Evolutionary conservation across 2,329 filamentous ascomycete genomes (phyloP).

Genomic region (Xylaria arbuscula): DNA sequence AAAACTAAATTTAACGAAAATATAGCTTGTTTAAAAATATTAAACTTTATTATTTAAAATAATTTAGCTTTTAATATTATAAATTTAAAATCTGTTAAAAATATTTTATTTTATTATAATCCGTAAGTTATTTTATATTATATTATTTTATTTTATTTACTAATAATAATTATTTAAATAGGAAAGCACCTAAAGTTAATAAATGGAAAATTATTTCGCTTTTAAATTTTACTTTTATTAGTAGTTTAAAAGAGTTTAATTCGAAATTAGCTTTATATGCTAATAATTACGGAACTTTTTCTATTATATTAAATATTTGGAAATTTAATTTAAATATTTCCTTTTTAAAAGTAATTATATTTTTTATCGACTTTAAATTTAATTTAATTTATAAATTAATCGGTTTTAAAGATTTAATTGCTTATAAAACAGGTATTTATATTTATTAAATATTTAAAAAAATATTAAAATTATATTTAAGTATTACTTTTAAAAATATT

Average conservation of each 20-base stretch:
- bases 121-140: not conserved
- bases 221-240: not conserved
- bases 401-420: too few relatives aligned
- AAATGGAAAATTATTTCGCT: not conserved
- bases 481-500: too few relatives aligned
- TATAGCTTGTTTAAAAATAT: too few relatives aligned
- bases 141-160: too few relatives aligned
- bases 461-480: not conserved
- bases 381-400: too few relatives aligned
- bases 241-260: not conserved
- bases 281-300: not conserved
- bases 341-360: too few relatives aligned
- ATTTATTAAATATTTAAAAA: not conserved
- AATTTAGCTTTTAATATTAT: too few relatives aligned
- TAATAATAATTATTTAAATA: too few relatives aligned
- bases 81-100: not conserved
- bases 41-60: too few relatives aligned
- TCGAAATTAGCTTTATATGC: not conserved
- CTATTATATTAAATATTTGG: not conserved
- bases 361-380: too few relatives aligned
- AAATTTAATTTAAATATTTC: slow-evolving; percentile 3
- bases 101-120: not conserved
- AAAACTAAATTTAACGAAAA: too few relatives aligned
- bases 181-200: too few relatives aligned
- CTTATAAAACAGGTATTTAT: not conserved